phyloP scores from a whole-genome alignment of 768 basidiomycete genomes.

The Lactifluus hygrophoroides region DNA sequence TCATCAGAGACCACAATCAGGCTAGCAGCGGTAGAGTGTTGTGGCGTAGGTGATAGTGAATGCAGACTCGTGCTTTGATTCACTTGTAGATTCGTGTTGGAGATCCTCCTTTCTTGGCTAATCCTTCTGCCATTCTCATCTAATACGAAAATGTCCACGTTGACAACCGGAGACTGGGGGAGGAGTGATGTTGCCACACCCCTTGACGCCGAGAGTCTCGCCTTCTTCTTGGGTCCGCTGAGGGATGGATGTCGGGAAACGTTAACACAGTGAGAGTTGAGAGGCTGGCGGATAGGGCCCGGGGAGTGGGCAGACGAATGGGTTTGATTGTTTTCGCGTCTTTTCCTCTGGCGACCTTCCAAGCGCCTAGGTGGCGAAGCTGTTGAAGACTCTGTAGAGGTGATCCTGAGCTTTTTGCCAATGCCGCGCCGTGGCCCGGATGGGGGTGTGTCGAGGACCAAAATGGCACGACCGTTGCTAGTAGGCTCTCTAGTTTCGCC shows the following conservation, averaged over 20 bases:
- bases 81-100: slow-evolving; percentile 35
- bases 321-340: slow-evolving; percentile 10
- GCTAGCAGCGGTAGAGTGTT: background rate
- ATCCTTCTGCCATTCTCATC: slow-evolving; percentile 52
- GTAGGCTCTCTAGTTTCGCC: background rate
- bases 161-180: slow-evolving; percentile 39
- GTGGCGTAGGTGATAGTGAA: slow-evolving; percentile 6
- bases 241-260: slow-evolving; percentile 28
- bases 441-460: background rate
- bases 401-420: background rate
- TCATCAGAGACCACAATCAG: slow-evolving; percentile 13
- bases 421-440: background rate
- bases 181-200: slow-evolving; percentile 25
- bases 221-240: slow-evolving; percentile 24
- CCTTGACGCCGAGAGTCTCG: slow-evolving; percentile 7
- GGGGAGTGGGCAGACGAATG: background rate
- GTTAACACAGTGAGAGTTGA: slow-evolving; percentile 34
- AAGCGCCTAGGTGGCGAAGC: slow-evolving; percentile 14
- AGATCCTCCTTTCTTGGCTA: slow-evolving; percentile 52
- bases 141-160: slow-evolving; percentile 59
- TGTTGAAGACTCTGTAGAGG: background rate
- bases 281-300: slow-evolving; percentile 31
- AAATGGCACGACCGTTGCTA: background rate
- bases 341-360: slow-evolving; percentile 14
- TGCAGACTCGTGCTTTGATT: slow-evolving; percentile 24